Percentiles rank a stretch among this genome's conserved stretches.
These are phyloP conservation scores for Trapa bicornis DNA, from an alignment of 345 rosid species.

Conservation along the genomic window DNA sequence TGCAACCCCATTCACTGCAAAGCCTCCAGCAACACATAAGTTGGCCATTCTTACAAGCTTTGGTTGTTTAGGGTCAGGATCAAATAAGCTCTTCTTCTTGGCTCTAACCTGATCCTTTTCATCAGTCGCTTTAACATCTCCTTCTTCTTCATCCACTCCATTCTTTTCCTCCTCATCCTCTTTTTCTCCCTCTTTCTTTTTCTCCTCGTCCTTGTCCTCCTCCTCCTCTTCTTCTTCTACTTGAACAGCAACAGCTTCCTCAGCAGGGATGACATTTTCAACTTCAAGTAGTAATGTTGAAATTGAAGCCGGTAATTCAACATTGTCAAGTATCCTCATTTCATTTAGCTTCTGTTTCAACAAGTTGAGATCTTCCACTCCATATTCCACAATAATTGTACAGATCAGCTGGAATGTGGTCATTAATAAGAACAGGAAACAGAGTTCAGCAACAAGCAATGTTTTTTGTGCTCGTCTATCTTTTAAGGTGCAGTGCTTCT, in stretches of 20 bases:
- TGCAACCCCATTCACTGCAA: slow-evolving; percentile 43
- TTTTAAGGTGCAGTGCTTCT: too few relatives aligned
- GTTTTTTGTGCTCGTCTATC: too few relatives aligned
- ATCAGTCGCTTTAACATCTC: not conserved
- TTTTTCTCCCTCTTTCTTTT: not conserved
- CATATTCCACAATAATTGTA: slow-evolving; percentile 28
- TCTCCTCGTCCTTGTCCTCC: too few relatives aligned
- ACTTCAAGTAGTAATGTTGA: too few relatives aligned
- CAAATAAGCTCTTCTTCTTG: slow-evolving; percentile 9
- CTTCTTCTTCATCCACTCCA: slow-evolving; percentile 10
- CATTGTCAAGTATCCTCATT: slow-evolving; percentile 37
- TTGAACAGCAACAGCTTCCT: too few relatives aligned
- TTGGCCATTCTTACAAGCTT: slow-evolving; percentile 38
- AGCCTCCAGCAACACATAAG: slow-evolving; percentile 33
- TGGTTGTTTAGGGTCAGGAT: slow-evolving; percentile 16
- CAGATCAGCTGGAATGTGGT: slow-evolving; percentile 21
- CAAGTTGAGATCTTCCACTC: slow-evolving; percentile 26
- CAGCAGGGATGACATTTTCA: too few relatives aligned
- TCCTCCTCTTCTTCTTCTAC: too few relatives aligned
- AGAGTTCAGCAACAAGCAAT: too few relatives aligned
- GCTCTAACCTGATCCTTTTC: too few relatives aligned
- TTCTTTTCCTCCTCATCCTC: slow-evolving; percentile 14
- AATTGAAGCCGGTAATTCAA: slow-evolving; percentile 20
- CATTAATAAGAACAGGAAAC: too few relatives aligned
- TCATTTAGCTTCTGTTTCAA: slow-evolving; percentile 27